phyloP scores from a whole-genome alignment of 75 land plant species.

The Pseudotsuga menziesii region DNA sequence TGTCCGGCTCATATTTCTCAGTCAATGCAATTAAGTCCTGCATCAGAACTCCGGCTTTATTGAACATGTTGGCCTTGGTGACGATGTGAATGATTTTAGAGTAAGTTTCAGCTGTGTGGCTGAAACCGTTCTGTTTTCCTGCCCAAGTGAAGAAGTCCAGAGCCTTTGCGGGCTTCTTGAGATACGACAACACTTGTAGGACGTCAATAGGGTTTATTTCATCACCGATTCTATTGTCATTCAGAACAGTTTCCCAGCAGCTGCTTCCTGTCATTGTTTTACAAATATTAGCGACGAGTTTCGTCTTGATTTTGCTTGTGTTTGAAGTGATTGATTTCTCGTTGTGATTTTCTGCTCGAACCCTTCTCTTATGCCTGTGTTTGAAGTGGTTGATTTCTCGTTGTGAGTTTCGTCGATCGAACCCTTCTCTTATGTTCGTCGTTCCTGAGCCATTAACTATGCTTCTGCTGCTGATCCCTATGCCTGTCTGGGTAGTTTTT shows the following conservation, averaged over 20 bases:
- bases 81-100: constrained; percentile 5
- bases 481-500: too few species aligned
- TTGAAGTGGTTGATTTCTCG: not conserved
- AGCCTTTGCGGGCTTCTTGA: constrained; percentile 5
- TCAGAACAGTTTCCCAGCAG: not conserved
- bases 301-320: not conserved
- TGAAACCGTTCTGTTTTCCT: not conserved
- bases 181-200: not conserved
- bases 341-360: too few species aligned
- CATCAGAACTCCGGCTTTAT: not conserved
- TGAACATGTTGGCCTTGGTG: not conserved
- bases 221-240: not conserved
- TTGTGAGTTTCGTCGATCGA: too few species aligned
- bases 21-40: not conserved
- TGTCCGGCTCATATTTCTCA: not conserved
- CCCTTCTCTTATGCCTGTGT: not conserved
- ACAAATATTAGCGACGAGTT: not conserved
- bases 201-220: not conserved
- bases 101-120: constrained; percentile 1
- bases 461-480: too few species aligned
- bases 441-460: too few species aligned
- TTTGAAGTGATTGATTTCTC: not conserved
- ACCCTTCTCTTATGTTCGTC: too few species aligned
- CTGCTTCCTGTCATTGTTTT: constrained; percentile 1
- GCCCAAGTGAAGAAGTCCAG: constrained; percentile 2